Evolutionary conservation across 345 rosid species (phyloP).

Genomic region (Sonneratia caseolaris): DNA sequence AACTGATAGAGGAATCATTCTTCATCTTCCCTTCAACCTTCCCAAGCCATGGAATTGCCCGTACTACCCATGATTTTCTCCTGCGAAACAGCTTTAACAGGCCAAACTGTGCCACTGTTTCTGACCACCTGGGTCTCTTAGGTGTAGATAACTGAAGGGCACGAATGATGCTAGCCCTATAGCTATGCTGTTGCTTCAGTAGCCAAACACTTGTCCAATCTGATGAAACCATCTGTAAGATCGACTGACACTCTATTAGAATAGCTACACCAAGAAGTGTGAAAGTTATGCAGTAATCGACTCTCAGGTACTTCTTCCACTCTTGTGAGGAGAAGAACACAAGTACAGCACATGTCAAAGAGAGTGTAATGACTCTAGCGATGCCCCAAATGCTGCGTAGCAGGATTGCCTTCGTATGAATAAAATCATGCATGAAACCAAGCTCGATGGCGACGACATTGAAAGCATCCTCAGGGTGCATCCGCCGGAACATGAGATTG

Average conservation of each 20-base stretch:
- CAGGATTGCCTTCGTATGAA: slow-evolving; percentile 36
- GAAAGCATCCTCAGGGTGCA: slow-evolving; percentile 13
- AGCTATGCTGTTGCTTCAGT: neutral
- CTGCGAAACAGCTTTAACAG: neutral
- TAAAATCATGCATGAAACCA: slow-evolving; percentile 28
- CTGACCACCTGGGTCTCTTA: neutral
- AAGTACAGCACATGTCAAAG: slow-evolving; percentile 5
- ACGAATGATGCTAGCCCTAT: neutral
- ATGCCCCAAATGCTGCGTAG: slow-evolving; percentile 4
- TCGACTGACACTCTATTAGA: slow-evolving; percentile 12
- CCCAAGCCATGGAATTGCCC: neutral
- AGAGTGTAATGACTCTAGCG: slow-evolving; percentile 13
- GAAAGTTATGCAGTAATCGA: slow-evolving; percentile 14
- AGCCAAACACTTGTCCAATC: slow-evolving; percentile 9
- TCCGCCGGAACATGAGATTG: neutral
- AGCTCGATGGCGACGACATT: slow-evolving; percentile 31
- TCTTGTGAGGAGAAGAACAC: slow-evolving; percentile 3
- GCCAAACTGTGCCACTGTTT: neutral
- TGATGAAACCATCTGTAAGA: slow-evolving; percentile 2
- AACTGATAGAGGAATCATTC: neutral
- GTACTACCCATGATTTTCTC: neutral
- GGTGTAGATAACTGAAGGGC: neutral
- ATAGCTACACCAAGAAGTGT: slow-evolving; percentile 6
- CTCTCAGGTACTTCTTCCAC: neutral
- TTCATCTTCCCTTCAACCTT: neutral